Base-by-base conservation (phyloP, 2,329 filamentous ascomycete genomes). In the Ophiostoma pallidulum region DNA sequence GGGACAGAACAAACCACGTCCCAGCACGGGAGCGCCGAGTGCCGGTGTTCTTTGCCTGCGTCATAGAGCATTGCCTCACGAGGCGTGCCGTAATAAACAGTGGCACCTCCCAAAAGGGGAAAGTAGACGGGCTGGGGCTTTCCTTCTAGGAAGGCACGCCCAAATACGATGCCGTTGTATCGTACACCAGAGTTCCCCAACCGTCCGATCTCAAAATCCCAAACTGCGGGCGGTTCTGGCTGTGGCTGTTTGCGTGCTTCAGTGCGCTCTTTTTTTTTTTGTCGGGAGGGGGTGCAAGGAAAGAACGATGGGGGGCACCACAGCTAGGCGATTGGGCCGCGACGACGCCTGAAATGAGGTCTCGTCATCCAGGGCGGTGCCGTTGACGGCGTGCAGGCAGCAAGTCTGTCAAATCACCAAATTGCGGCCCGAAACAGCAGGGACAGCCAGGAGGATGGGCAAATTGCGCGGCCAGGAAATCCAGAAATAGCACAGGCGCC, bases 381-480 rank as follows among this genome's bases (percentile, higher is more conserved):
- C n/a, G n/a, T n/a, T n/a, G n/a, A n/a, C n/a, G n/a, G n/a, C n/a
- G n/a, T n/a, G n/a, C n/a, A n/a, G n/a, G n/a, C n/a, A n/a, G n/a
- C n/a, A n/a, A n/a, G n/a, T n/a, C n/a, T n/a, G n/a, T n/a, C n/a
- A n/a, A n/a, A n/a, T 28, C 10, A 22, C 32, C 19, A 40, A 46
- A 28, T 35, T 35, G 36, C 36, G 44, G 44, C 36, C 44, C 44
- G 36, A 46, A 46, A 46, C 13, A 46, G n/a, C n/a, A n/a, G n/a
- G n/a, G n/a, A n/a, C n/a, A n/a, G n/a, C n/a, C n/a, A n/a, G n/a
- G 36, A 46, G 26, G 20, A 26, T 16, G 8, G 8, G 36, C 18
- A 31, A 24, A 24, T 39, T 18, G 38, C 43, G 26, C 24, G 26
- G 32, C 19, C 16, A 16, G 28, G 26, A 46, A 29, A 13, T 8